A percentile compares a stretch with the other conserved stretches of the same genome.
Conservation (phyloP, 1,284 basidiomycete species). For the Trichosporon sp. region DNA sequence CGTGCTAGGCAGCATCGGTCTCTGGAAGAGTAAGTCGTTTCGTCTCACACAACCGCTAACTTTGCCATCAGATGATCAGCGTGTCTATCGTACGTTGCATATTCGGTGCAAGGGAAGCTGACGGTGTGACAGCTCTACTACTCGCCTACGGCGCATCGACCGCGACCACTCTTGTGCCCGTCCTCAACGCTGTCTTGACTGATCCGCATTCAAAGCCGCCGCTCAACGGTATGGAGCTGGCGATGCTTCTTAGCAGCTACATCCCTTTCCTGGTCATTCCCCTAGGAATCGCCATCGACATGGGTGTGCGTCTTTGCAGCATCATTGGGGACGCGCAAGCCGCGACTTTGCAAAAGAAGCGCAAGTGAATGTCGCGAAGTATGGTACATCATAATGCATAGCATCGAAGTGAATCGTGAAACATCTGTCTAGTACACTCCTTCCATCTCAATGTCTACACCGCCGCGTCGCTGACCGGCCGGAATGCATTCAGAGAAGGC, state of each 20-base stretch:
- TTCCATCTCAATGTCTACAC: not conserved
- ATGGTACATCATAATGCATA: not conserved
- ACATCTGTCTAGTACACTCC: not conserved
- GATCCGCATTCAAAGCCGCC: slow-evolving; percentile 34
- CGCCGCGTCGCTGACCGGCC: not conserved
- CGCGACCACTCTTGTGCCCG: slow-evolving; percentile 68
- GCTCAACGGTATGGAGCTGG: slow-evolving; percentile 41
- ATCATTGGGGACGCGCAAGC: slow-evolving; percentile 15
- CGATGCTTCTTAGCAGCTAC: slow-evolving; percentile 63
- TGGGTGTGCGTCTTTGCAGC: slow-evolving; percentile 47
- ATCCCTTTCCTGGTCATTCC: slow-evolving; percentile 70
- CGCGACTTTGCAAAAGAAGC: slow-evolving; percentile 19
- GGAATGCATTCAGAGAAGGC: not conserved
- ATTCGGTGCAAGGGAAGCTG: not conserved
- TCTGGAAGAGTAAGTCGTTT: slow-evolving; percentile 58
- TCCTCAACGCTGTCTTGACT: slow-evolving; percentile 57
- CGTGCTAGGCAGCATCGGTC: slow-evolving; percentile 59
- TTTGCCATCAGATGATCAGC: slow-evolving; percentile 30
- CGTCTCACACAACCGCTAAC: not conserved
- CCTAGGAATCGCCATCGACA: slow-evolving; percentile 64
- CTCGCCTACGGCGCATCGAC: slow-evolving; percentile 71
- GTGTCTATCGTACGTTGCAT: slow-evolving; percentile 35
- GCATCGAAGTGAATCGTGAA: no score
- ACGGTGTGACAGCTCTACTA: slow-evolving; percentile 50
- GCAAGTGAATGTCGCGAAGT: not conserved